These are phyloP conservation scores for Fraxinus cuspidata DNA, from an alignment of 257 asterid genomes.

Conservation along the genomic window DNA sequence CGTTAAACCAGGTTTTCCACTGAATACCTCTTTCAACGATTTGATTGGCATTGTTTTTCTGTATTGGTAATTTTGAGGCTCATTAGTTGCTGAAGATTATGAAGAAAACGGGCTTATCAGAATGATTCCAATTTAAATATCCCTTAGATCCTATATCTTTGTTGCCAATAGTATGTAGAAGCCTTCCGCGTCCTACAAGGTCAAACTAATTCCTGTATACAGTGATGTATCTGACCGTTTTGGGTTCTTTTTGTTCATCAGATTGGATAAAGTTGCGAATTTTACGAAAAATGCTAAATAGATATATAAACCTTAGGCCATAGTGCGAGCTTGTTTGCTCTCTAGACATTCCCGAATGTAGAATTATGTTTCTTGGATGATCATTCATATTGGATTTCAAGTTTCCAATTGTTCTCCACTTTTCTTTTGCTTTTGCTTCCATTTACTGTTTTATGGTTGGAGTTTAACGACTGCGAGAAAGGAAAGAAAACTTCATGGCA, in stretches of 20 bases:
- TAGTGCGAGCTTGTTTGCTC: not conserved
- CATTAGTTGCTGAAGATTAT: not conserved
- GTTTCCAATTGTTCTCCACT: not conserved
- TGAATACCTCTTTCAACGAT: not conserved
- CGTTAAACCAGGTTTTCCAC: constrained; percentile 9
- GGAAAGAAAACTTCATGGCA: not conserved
- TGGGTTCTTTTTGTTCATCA: not conserved
- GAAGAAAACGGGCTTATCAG: not conserved
- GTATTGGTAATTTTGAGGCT: not conserved
- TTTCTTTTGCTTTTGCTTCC: not conserved
- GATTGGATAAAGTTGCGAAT: not conserved
- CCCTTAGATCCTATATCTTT: not conserved
- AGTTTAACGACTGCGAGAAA: not conserved
- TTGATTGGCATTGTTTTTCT: not conserved
- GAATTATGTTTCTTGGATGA: not conserved
- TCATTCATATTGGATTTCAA: not conserved
- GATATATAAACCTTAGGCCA: no score
- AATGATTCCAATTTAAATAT: not conserved
- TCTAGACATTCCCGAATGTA: not conserved
- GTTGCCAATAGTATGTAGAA: not conserved
- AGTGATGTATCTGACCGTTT: not conserved
- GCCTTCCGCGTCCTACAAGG: not conserved
- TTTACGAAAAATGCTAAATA: not conserved
- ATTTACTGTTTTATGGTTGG: not conserved
- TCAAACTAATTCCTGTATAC: not conserved